Evolutionary conservation across 331 rosid species (phyloP), one percentile per base, ranked within the genome.

Genomic region (Arachis monticola): DNA sequence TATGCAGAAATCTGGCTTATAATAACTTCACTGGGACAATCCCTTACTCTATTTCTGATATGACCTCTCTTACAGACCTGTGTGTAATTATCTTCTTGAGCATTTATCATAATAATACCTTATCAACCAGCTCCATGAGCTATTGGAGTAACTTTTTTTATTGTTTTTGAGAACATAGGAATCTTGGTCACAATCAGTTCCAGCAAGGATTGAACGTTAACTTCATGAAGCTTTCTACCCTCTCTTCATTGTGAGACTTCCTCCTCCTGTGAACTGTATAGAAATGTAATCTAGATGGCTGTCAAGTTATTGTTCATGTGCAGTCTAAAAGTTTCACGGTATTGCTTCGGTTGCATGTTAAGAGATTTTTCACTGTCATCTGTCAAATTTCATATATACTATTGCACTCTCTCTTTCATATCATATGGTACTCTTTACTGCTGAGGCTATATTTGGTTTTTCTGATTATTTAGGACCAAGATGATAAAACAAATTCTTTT

Each of bases 141-240:
- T 79, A 76, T 44, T 79, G 62, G 68, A 31, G 51, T 60, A 14
- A 56, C 11, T 57, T 66, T 8, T 75, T 62, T 46, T 10, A 64
- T 53, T 68, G 10, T 41, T 73, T 68, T 71, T 77, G 64, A 60
- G 60, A 80, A 62, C 77, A 72, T 70, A 95, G 99, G 75, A 90
- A 95, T 79, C 80, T 95, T 73, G 87, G 91, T 80, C 99, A 90
- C 85, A 95, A 95, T 85, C 99, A 92, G 83, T 84, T 95, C 72
- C 97, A 78, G 88, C 86, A 83, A 74, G 90, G 81, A 76, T 79
- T 95, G 79, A 62, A 8, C 72, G 89, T 92, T 68, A 59, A 87
- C 65, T 92, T 88, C 70, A 77, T 75, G 41, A 81, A 84, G 58
- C 93, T 95, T 66, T 60, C 93, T 80, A 76, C 87, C 31, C 92